Evolutionary conservation across 2,329 filamentous ascomycete species (phyloP), one percentile per base, ranked within the genome.

Genomic region (Rhynchosporium secalis): DNA sequence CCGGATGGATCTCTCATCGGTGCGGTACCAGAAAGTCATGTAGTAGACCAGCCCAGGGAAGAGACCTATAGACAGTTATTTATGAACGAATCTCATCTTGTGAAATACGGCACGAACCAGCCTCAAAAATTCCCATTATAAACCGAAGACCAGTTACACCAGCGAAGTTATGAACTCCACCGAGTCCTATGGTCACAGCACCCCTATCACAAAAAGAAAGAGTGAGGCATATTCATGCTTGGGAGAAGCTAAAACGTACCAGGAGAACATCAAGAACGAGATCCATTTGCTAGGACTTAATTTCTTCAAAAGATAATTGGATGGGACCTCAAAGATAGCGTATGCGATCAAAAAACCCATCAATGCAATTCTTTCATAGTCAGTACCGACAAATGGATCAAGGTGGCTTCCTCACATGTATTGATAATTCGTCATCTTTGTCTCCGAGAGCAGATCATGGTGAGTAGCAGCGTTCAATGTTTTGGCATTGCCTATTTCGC

Each of bases 401-500:
- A 46, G 38, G 20, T 5, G 28, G 38, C 28, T 40, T 20, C 29
- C 74, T 62, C 65, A 78, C 76, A 83, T 83, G 75, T 85, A 91
- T 70, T 89, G 79, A 70, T 81, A 78, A 57, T 81, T 78, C 1
- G 82, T 84, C 82, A 89, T 88, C 65, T 79, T 68, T 1, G 86
- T 86, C 70, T 85, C 81, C 20, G 79, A 78, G 41, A 89, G 80
- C 67, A 91, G 80, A 75, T 89, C 86, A 72, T 90, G 77, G 49
- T 79, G 73, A 0, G 81, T 82, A 10, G 83, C 78, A 26, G 80
- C 76, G 71, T 90, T 89, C 65, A 90, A 78, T 31, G 89, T 83
- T 73, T 84, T 86, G 47, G 86, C 86, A 72, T 88, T 88, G 61
- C 79, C 71, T 72, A n/a, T 26, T 20, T 26, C 8, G 28, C n/a